Percentiles rank a stretch among this genome's conserved stretches.
Evolutionary conservation across 163 green algal species (phyloP).

Genomic region (Chlorella variabilis): DNA sequence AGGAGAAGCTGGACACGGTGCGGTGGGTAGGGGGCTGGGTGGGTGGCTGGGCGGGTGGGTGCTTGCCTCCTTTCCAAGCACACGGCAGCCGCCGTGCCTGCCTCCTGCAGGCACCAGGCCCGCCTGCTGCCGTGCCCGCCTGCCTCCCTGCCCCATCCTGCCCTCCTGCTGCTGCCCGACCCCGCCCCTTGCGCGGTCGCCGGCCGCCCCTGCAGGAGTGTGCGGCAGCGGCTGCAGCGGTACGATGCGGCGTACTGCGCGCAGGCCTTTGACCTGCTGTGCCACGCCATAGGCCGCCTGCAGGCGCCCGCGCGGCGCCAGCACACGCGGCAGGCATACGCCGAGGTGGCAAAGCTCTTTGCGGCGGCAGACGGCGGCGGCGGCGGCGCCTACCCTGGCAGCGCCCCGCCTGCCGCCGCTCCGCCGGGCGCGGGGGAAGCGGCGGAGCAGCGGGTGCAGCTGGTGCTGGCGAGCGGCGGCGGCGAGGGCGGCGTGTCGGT

Average conservation of each 20-base stretch:
- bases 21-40: neutral
- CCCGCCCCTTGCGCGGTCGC: too few species aligned
- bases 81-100: neutral
- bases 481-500: neutral
- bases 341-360: constrained; percentile 11
- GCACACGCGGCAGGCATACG: constrained; percentile 26
- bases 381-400: neutral
- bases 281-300: constrained; percentile 6
- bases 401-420: too few species aligned
- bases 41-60: neutral
- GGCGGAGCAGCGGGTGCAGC: too few species aligned
- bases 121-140: too few species aligned
- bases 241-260: constrained; percentile 41
- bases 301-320: constrained; percentile 42
- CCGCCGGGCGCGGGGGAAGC: too few species aligned
- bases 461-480: neutral
- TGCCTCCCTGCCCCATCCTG: too few species aligned
- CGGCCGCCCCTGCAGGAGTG: constrained; percentile 41
- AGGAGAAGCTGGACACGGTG: constrained; percentile 44
- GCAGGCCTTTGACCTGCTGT: constrained; percentile 31
- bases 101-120: too few species aligned
- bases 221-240: constrained; percentile 27
- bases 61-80: neutral
- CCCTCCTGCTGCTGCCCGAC: neutral
- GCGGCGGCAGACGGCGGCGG: neutral